phyloP scores from a whole-genome alignment of 2,329 filamentous ascomycete species.

The Aureobasidium pullulans region DNA sequence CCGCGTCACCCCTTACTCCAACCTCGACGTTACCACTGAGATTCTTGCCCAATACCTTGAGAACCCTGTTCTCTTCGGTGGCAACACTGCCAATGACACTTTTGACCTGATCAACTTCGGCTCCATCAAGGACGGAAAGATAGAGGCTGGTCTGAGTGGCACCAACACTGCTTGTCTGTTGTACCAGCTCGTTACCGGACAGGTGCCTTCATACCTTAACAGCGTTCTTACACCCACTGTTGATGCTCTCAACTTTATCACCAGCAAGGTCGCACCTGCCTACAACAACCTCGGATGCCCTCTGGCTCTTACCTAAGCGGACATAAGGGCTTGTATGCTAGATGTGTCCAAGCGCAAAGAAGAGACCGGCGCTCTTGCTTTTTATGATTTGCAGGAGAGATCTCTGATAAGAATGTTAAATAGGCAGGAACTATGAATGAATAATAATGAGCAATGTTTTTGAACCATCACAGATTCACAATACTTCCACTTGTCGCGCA shows the following conservation, averaged over 20 bases:
- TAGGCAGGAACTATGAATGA: no score
- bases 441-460: no score
- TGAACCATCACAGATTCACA: no score
- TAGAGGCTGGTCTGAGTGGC: constrained; percentile 23
- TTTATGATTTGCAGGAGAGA: not conserved
- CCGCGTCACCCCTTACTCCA: constrained; percentile 29
- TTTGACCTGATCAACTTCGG: constrained; percentile 34
- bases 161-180: constrained; percentile 32
- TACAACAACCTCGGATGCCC: constrained; percentile 33
- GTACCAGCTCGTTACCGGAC: constrained; percentile 36
- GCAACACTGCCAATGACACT: constrained; percentile 32
- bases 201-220: constrained; percentile 32
- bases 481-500: no score
- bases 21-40: constrained; percentile 30
- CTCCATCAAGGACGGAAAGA: constrained; percentile 33
- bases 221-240: constrained; percentile 31
- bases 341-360: not conserved
- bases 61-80: constrained; percentile 39
- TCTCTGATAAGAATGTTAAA: no score
- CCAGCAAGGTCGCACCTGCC: constrained; percentile 25
- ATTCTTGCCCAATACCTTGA: constrained; percentile 36
- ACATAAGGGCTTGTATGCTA: no score
- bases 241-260: constrained; percentile 26
- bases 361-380: not conserved
- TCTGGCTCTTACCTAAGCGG: constrained; percentile 19